Base-by-base conservation (phyloP, 306 rosid genomes). In the Fagus crenata region DNA sequence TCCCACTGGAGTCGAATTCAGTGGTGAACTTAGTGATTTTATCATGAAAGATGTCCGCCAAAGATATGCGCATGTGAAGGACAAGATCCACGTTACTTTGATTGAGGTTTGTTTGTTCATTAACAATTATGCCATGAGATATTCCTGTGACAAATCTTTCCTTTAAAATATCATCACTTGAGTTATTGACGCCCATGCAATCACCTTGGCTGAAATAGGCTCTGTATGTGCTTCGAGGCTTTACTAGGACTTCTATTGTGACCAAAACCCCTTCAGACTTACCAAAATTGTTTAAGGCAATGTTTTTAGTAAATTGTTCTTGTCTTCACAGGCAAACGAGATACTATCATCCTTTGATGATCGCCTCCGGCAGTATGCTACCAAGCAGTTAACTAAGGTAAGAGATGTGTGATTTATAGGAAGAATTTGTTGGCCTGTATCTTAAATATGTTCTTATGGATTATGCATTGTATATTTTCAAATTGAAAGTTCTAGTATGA, bases 1-100 rank as follows among this genome's bases (percentile, higher is more conserved):
- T 80, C 99, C 97, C 37, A 95, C 99, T 1, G 99, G 97, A 79
- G 99, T 95, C 41, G 99, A 95, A 80, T 95, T 95, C 88, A 95
- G 99, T 35, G 97, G 99, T 56, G 99, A 95, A 83, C 97, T 95
- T 49, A 92, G 97, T 89, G 99, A 95, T 81, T 95, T 92, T 83
- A 95, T 92, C 80, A 80, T 73, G 74, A 92, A 76, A 73, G 99
- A 95, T 89, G 99, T 92, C 69, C 90, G 76, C 46, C 84, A 92
- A 87, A 88, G 91, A 89, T 92, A 95, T 83, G 15, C 91, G 32
- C 99, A 95, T 80, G 97, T 95, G 83, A 95, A 95, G 87, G 89
- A 95, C 72, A 89, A 89, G 60, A 88, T 92, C 80, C 92, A 76
- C 32, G 99, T 95, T 75, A 95, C 99, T 75, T 71, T 95, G 83